Evolutionary conservation across 176 grass and related monocot genomes (phyloP).

Genomic region (Bromus sterilis): DNA sequence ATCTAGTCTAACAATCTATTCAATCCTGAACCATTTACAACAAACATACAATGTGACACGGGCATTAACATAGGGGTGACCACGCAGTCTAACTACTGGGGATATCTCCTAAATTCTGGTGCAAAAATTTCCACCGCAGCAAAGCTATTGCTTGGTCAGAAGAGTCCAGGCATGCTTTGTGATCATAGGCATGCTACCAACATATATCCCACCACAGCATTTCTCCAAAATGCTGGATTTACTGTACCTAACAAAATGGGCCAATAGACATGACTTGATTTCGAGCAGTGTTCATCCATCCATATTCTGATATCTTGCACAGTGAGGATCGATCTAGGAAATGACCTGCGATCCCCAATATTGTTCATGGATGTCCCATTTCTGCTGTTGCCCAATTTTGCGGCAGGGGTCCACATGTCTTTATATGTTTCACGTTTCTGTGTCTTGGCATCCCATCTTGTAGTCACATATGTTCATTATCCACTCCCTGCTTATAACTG

Average conservation of each 20-base stretch:
- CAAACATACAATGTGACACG: constrained; percentile 40
- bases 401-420: neutral
- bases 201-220: constrained; percentile 22
- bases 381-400: constrained; percentile 2
- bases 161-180: neutral
- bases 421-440: constrained; percentile 2
- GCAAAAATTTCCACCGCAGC: constrained; percentile 41
- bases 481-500: constrained; percentile 52
- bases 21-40: constrained; percentile 53
- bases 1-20: constrained; percentile 60
- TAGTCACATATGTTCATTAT: neutral
- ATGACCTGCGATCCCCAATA: neutral
- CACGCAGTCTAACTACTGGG: constrained; percentile 31
- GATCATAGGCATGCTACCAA: constrained; percentile 23
- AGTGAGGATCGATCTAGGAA: neutral
- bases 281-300: constrained; percentile 38
- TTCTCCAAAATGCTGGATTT: constrained; percentile 26
- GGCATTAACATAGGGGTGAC: constrained; percentile 34
- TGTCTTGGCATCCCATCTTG: neutral
- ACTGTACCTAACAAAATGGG: constrained; percentile 3
- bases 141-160: constrained; percentile 51
- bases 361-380: constrained; percentile 28
- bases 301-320: constrained; percentile 13
- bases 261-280: constrained; percentile 17
- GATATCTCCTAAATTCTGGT: constrained; percentile 44